phyloP scores from a whole-genome alignment of 2,329 filamentous ascomycete species.

The Alternaria conjuncta region DNA sequence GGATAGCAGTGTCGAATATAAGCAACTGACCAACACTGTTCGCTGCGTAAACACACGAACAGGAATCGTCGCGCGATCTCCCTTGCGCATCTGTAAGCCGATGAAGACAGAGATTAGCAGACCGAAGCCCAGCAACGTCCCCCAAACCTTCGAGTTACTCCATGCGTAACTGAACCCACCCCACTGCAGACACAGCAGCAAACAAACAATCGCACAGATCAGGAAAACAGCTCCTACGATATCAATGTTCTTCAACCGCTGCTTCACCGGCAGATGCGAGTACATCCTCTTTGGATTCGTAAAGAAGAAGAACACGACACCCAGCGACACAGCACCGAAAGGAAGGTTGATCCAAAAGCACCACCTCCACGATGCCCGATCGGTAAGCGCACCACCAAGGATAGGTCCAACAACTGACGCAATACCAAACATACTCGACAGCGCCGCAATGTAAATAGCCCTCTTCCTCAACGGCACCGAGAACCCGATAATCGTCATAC shows the following conservation, averaged over 20 bases:
- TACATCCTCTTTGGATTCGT: constrained; percentile 32
- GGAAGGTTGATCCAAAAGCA: constrained; percentile 54
- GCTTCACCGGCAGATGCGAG: constrained; percentile 39
- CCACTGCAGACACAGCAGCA: constrained; percentile 48
- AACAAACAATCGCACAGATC: constrained; percentile 41
- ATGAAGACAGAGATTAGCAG: constrained; percentile 56
- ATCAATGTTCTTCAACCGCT: constrained; percentile 49
- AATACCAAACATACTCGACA: constrained; percentile 50
- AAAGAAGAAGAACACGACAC: constrained; percentile 42
- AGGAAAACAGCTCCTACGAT: constrained; percentile 40
- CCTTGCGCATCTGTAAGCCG: constrained; percentile 35
- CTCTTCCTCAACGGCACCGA: constrained; percentile 52
- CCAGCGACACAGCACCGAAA: constrained; percentile 50
- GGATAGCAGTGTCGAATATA: constrained; percentile 45
- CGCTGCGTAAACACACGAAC: constrained; percentile 44
- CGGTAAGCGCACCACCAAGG: constrained; percentile 52
- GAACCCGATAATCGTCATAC: constrained; percentile 57
- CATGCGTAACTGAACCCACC: constrained; percentile 55
- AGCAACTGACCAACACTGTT: constrained; percentile 42
- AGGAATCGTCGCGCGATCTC: constrained; percentile 41
- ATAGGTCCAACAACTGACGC: constrained; percentile 51
- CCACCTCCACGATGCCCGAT: constrained; percentile 49
- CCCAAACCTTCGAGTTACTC: constrained; percentile 57
- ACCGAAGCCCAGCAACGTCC: constrained; percentile 57
- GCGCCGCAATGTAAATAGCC: constrained; percentile 49